A percentile compares a stretch with the other conserved stretches of the same genome.
Evolutionary conservation across 2,329 filamentous ascomycete species (phyloP).

Genomic region (Talaromyces albobiverticillius): DNA sequence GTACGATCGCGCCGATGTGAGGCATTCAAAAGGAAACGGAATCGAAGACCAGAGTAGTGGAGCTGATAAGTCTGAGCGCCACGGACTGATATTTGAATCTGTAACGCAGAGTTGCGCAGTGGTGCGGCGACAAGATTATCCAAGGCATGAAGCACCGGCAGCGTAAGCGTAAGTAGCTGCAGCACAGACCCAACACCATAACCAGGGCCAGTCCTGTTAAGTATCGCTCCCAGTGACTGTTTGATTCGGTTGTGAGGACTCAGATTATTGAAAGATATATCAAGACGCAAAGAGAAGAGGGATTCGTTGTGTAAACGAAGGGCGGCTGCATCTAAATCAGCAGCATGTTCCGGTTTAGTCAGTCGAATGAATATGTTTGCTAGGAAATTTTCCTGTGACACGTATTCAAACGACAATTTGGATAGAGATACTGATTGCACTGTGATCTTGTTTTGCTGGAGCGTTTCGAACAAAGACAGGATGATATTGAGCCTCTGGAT

Average conservation of each 20-base stretch:
- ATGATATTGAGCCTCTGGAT: conserved; percentile 39
- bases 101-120: conserved; percentile 21
- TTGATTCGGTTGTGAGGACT: conserved; percentile 42
- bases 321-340: conserved; percentile 22
- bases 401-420: conserved; percentile 34
- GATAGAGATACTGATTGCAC: conserved; percentile 34
- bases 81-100: conserved; percentile 33
- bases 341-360: conserved; percentile 18
- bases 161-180: conserved; percentile 32
- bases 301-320: conserved; percentile 22
- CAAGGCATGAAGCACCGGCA: conserved; percentile 36
- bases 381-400: conserved; percentile 24
- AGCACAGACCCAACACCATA: conserved; percentile 29
- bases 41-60: conserved; percentile 31
- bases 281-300: conserved; percentile 28
- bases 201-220: conserved; percentile 32
- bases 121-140: conserved; percentile 31
- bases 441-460: conserved; percentile 32
- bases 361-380: conserved; percentile 32
- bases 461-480: conserved; percentile 32
- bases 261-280: conserved; percentile 31
- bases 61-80: conserved; percentile 34
- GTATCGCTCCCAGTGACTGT: conserved; percentile 33
- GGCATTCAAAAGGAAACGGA: conserved; percentile 31
- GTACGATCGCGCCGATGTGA: conserved; percentile 25